Evolutionary conservation across 306 rosid genomes (phyloP).

Genomic region (Quercus wislizeni): DNA sequence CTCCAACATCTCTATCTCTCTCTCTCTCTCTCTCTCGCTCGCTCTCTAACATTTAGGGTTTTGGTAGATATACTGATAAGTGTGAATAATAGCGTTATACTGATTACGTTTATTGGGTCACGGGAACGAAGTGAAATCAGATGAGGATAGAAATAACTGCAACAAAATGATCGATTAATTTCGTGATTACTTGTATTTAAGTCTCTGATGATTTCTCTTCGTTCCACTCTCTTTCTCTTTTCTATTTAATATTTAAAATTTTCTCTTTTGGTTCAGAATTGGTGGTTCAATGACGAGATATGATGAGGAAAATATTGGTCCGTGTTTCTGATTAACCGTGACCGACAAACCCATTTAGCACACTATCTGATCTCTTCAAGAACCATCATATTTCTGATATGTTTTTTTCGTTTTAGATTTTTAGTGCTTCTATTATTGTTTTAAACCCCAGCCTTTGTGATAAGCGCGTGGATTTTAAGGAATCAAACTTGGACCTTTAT

Average conservation of each 20-base stretch:
- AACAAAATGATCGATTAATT: background rate
- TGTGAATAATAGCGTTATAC: no score
- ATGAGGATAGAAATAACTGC: slow-evolving; percentile 1
- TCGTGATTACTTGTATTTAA: slow-evolving; percentile 3
- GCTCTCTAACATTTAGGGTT: no score
- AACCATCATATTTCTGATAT: background rate
- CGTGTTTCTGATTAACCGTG: slow-evolving; percentile 11
- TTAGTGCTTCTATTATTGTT: background rate
- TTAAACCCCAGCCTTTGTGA: no score
- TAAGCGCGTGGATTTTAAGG: no score
- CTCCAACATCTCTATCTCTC: background rate
- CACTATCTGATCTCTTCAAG: slow-evolving; percentile 1
- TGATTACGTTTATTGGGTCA: background rate
- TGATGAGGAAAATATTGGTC: slow-evolving; percentile 6
- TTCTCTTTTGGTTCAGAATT: no score
- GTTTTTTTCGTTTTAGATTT: background rate
- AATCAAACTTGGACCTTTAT: no score
- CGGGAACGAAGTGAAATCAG: background rate
- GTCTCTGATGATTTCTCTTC: background rate
- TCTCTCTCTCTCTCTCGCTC: background rate
- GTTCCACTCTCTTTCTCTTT: background rate
- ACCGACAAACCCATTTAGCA: background rate
- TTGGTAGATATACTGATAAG: no score
- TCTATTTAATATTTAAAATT: no score
- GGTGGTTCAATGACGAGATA: background rate